Percentiles rank a stretch among this genome's conserved stretches.
These are phyloP conservation scores for Fusarium setosum DNA, from an alignment of 2,329 filamentous ascomycete species.

Conservation along the genomic window DNA sequence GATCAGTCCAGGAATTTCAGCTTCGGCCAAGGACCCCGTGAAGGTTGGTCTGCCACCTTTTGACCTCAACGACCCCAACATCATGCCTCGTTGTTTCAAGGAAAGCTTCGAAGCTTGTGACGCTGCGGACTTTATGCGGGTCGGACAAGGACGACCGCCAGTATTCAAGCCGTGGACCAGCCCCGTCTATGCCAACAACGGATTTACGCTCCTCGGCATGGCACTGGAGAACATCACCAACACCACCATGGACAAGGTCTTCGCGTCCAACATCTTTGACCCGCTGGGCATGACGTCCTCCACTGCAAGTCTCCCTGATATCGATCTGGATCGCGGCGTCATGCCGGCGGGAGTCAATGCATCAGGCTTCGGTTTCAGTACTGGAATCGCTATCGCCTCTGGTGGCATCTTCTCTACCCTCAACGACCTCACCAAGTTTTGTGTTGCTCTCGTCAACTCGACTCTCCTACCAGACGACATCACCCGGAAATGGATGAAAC, in stretches of 20 bases:
- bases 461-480: constrained; percentile 47
- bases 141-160: not conserved
- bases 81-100: not conserved
- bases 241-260: not conserved
- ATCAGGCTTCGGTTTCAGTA: not conserved
- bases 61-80: not conserved
- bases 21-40: not conserved
- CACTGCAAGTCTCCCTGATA: not conserved
- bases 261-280: not conserved
- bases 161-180: constrained; percentile 1
- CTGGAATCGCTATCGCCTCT: not conserved
- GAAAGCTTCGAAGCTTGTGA: not conserved
- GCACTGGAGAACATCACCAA: not conserved
- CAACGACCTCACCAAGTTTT: constrained; percentile 12
- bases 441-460: constrained; percentile 6
- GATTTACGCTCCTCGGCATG: not conserved
- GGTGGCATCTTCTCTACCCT: constrained; percentile 6
- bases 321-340: not conserved
- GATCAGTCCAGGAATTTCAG: not conserved
- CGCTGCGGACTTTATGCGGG: not conserved
- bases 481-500: constrained; percentile 54
- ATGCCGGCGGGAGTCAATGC: not conserved
- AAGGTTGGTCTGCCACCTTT: not conserved
- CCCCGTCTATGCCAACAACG: constrained; percentile 3
- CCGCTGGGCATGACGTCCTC: not conserved